These are phyloP conservation scores for Pseudogymnoascus sp. DNA, from an alignment of 2,329 filamentous ascomycete genomes.

Conservation along the genomic window DNA sequence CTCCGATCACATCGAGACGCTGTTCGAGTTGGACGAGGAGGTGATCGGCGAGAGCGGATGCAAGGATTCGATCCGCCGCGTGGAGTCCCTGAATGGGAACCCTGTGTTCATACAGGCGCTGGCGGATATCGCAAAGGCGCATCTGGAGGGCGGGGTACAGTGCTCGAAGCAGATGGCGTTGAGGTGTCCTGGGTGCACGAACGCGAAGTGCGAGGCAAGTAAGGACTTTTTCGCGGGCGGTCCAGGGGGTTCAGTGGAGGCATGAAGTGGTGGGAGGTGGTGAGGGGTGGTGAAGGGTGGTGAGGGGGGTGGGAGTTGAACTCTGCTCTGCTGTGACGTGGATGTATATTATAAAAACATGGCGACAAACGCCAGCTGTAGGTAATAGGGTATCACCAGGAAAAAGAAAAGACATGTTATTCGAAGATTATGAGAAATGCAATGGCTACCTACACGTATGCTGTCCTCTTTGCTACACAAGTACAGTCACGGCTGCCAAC, in stretches of 20 bases:
- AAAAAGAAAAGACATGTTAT: neutral
- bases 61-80: conserved; percentile 75
- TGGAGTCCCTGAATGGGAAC: conserved; percentile 86
- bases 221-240: conserved; percentile 52
- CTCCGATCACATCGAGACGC: conserved; percentile 96
- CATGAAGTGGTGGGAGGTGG: neutral
- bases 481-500: neutral
- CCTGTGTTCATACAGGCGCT: conserved; percentile 84
- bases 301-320: neutral
- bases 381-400: neutral
- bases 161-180: conserved; percentile 83
- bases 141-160: conserved; percentile 59
- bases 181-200: conserved; percentile 89
- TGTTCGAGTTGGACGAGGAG: conserved; percentile 90
- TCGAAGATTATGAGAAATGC: neutral
- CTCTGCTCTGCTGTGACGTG: neutral
- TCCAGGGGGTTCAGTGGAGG: neutral
- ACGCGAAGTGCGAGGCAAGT: conserved; percentile 74
- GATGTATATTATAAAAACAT: neutral
- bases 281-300: neutral
- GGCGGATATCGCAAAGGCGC: conserved; percentile 75
- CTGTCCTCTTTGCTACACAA: neutral
- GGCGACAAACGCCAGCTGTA: neutral
- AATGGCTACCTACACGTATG: neutral
- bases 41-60: conserved; percentile 83